A percentile compares a stretch with the other conserved stretches of the same genome.
Evolutionary conservation across 441 rosid genomes (phyloP).

Genomic region (Bruguiera hainesii): DNA sequence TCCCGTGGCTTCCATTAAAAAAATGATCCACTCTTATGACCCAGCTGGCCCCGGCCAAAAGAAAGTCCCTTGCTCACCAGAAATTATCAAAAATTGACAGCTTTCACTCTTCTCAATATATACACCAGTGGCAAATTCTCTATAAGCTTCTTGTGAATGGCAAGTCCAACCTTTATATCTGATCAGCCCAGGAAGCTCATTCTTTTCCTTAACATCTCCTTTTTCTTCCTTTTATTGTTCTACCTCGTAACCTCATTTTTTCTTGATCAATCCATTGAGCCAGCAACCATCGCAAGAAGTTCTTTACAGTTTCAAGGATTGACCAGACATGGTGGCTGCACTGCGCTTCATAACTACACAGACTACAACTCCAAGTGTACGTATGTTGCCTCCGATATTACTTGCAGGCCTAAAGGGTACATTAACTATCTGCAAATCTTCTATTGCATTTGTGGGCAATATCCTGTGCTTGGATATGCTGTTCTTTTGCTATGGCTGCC

Average conservation of each 20-base stretch:
- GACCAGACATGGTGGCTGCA: conserved; percentile 26
- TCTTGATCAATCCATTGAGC: conserved; percentile 18
- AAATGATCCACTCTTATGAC: conserved; percentile 1
- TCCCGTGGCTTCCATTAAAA: neutral
- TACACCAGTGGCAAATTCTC: conserved; percentile 9
- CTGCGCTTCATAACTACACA: conserved; percentile 32
- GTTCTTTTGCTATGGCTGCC: conserved; percentile 57
- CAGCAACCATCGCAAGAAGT: neutral
- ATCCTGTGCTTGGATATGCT: conserved; percentile 45
- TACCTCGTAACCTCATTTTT: conserved; percentile 24
- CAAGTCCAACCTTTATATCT: conserved; percentile 20
- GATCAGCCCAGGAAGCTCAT: conserved; percentile 27
- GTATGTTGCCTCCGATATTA: conserved; percentile 45
- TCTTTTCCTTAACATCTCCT: conserved; percentile 46
- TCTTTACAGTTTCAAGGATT: conserved; percentile 13
- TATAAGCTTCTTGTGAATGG: conserved; percentile 32
- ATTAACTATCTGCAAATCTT: conserved; percentile 76
- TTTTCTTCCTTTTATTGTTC: conserved; percentile 40
- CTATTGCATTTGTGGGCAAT: conserved; percentile 58
- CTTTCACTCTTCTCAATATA: conserved; percentile 15
- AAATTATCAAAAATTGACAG: conserved; percentile 20
- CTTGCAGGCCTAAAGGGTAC: conserved; percentile 74
- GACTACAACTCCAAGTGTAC: conserved; percentile 50
- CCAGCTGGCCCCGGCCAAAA: conserved; percentile 11
- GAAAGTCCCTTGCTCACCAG: conserved; percentile 21